Percentiles rank a stretch among this genome's conserved stretches.
Evolutionary conservation across 1,284 basidiomycete species (phyloP).

Genomic region (Fomitopsis schrenkii): DNA sequence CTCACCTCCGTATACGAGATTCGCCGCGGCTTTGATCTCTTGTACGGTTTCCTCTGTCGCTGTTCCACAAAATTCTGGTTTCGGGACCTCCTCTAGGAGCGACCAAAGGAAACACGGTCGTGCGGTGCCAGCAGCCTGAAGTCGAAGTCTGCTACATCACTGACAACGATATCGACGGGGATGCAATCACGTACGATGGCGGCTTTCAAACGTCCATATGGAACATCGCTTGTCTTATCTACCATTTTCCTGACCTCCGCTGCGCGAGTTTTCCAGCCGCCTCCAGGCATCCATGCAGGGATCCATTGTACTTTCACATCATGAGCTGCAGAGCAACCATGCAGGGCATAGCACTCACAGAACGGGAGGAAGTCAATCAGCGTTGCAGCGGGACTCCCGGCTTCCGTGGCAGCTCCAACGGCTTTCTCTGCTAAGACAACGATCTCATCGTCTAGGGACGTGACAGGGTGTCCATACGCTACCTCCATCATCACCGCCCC

Average conservation of each 20-base stretch:
- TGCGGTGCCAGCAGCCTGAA: constrained; percentile 1
- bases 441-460: constrained; percentile 14
- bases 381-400: constrained; percentile 20
- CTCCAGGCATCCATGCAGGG: constrained; percentile 17
- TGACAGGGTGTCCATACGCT: constrained; percentile 20
- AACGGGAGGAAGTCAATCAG: constrained; percentile 36
- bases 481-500: constrained; percentile 19
- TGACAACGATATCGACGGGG: background rate
- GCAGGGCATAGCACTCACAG: constrained; percentile 28
- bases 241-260: constrained; percentile 6
- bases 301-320: constrained; percentile 10
- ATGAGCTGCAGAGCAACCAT: background rate
- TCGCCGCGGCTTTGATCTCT: constrained; percentile 15
- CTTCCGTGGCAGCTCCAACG: constrained; percentile 15
- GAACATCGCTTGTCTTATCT: constrained; percentile 11
- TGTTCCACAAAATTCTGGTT: background rate
- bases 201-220: constrained; percentile 13
- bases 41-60: constrained; percentile 6
- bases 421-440: constrained; percentile 20
- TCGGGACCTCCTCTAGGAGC: constrained; percentile 5
- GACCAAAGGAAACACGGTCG: constrained; percentile 11
- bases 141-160: background rate
- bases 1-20: constrained; percentile 19
- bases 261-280: constrained; percentile 16
- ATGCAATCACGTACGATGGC: constrained; percentile 12